Percentiles rank a stretch among this genome's conserved stretches.
Evolutionary conservation across 2,329 filamentous ascomycete species (phyloP).

Genomic region (Elsinoe batatas): DNA sequence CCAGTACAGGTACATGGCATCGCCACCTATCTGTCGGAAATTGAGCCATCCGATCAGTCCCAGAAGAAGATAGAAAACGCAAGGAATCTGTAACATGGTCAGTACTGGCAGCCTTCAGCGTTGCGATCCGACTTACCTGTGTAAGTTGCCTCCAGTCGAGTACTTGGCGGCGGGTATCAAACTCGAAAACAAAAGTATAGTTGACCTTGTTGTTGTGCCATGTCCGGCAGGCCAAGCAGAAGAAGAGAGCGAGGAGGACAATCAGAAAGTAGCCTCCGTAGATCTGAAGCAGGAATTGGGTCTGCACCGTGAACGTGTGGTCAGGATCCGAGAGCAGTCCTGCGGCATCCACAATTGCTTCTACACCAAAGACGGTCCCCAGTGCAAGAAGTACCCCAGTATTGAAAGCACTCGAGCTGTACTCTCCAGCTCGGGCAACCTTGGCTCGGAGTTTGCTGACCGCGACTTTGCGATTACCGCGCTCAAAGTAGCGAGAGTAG

Average conservation of each 20-base stretch:
- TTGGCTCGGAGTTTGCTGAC: conserved; percentile 75
- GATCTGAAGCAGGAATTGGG: conserved; percentile 58
- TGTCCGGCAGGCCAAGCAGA: conserved; percentile 72
- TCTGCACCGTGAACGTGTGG: conserved; percentile 23
- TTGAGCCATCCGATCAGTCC: conserved; percentile 85
- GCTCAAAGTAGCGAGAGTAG: conserved; percentile 89
- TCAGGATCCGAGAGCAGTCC: conserved; percentile 24
- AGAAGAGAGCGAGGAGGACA: conserved; percentile 69
- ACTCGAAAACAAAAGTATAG: conserved; percentile 84
- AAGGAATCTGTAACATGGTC: conserved; percentile 51
- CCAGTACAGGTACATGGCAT: conserved; percentile 71
- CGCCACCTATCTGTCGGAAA: conserved; percentile 59
- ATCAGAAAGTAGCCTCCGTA: conserved; percentile 89
- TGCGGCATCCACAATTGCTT: conserved; percentile 33
- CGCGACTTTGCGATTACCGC: conserved; percentile 85
- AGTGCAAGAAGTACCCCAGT: conserved; percentile 41
- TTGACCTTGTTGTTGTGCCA: conserved; percentile 86
- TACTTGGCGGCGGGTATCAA: conserved; percentile 66
- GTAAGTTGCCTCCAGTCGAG: conserved; percentile 83
- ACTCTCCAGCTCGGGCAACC: conserved; percentile 48
- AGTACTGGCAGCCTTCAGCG: neutral
- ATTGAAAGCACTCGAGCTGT: conserved; percentile 49
- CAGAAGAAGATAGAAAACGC: conserved; percentile 65
- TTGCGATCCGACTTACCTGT: conserved; percentile 42
- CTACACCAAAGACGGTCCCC: conserved; percentile 34